Percentiles rank a stretch among this genome's conserved stretches.
Evolutionary conservation across 2,329 filamentous ascomycete genomes (phyloP).

Genomic region (Didymella exigua): DNA sequence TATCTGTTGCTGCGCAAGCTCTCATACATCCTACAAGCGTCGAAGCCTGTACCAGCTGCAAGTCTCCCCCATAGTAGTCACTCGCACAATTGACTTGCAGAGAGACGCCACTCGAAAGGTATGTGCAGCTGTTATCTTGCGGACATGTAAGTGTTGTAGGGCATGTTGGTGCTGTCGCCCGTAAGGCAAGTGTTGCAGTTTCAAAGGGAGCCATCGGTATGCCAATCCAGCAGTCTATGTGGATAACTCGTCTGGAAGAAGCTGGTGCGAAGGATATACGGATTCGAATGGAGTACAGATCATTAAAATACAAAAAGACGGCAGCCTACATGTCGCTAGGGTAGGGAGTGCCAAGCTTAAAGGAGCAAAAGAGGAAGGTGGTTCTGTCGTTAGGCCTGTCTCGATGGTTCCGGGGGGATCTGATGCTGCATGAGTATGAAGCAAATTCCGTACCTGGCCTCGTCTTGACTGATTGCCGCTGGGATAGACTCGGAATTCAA

Average conservation of each 20-base stretch:
- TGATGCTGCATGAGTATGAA: not conserved
- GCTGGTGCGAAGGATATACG: not conserved
- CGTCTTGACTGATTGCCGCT: not conserved
- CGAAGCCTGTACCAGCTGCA: conserved; percentile 1
- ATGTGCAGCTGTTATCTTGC: conserved; percentile 2
- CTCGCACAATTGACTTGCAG: conserved; percentile 2
- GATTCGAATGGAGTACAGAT: not conserved
- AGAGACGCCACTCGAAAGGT: not conserved
- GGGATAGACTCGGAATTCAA: not conserved
- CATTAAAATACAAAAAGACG: not conserved
- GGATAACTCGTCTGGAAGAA: not conserved
- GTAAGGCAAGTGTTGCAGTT: not conserved
- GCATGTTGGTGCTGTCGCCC: not conserved
- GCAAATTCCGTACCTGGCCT: not conserved
- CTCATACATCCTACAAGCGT: not conserved
- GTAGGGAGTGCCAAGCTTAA: not conserved
- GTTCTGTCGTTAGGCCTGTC: not conserved
- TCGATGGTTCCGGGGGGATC: not conserved
- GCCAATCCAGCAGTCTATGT: not conserved
- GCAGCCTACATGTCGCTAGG: not conserved
- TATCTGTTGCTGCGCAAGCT: not conserved
- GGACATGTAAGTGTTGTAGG: not conserved
- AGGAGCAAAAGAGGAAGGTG: not conserved
- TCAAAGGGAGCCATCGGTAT: not conserved
- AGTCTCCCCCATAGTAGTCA: conserved; percentile 3